Conservation (phyloP, 495 filamentous ascomycete genomes). For the Corynascus novoguineensis region DNA sequence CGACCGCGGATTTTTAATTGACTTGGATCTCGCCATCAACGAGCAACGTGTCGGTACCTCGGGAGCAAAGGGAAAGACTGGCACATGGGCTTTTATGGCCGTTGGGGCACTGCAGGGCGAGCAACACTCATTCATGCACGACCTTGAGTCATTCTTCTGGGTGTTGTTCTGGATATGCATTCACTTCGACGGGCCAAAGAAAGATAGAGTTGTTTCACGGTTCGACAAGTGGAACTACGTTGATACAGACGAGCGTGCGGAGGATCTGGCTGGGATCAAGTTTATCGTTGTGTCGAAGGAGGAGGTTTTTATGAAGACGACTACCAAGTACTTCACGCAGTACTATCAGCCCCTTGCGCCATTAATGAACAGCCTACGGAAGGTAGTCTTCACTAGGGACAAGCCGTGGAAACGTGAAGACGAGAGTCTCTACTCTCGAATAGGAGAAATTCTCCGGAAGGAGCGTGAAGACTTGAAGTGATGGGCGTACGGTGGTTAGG, state of each 20-base stretch:
- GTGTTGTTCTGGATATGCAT: neutral
- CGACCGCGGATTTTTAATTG: conserved; percentile 2
- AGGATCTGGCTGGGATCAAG: conserved; percentile 2
- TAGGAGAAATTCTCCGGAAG: conserved; percentile 7
- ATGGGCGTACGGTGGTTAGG: conserved; percentile 2
- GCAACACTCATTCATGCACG: conserved; percentile 4
- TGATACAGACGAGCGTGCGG: neutral
- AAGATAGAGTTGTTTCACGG: conserved; percentile 1
- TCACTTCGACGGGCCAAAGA: neutral
- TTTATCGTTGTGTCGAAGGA: neutral
- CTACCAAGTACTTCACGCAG: neutral
- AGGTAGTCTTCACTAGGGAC: conserved; percentile 2
- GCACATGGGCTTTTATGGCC: neutral
- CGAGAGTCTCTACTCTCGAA: conserved; percentile 3
- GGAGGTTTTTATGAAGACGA: neutral
- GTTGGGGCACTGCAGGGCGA: too few species aligned
- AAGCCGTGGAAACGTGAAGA: conserved; percentile 7
- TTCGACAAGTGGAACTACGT: conserved; percentile 2
- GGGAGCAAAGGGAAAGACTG: conserved; percentile 2
- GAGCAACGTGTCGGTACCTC: conserved; percentile 3
- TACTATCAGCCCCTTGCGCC: conserved; percentile 7
- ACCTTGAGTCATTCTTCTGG: conserved; percentile 11
- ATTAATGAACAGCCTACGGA: conserved; percentile 7
- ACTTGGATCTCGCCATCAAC: conserved; percentile 3
- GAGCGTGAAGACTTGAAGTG: conserved; percentile 2